phyloP scores from a whole-genome alignment of 495 filamentous ascomycete genomes.

The Talaromyces nanjingensis region DNA sequence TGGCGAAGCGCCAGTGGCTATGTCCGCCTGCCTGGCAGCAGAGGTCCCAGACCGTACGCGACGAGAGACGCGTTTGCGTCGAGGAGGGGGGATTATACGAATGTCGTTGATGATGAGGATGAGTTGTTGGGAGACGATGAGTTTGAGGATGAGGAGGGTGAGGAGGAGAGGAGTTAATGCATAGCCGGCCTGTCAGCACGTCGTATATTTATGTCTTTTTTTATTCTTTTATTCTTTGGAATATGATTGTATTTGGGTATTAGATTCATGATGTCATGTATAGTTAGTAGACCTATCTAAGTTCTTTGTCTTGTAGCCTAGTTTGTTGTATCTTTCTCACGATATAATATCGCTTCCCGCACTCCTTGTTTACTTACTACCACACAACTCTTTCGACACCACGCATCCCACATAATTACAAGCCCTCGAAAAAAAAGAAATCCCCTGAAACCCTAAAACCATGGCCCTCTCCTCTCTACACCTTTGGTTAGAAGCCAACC shows the following conservation, averaged over 20 bases:
- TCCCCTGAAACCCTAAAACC: too few species aligned
- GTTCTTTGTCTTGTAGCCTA: neutral
- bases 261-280: neutral
- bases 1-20: slow-evolving; percentile 55
- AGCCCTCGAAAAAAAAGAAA: too few species aligned
- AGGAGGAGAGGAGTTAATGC: slow-evolving; percentile 54
- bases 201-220: neutral
- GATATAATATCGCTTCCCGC: too few species aligned
- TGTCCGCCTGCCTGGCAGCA: slow-evolving; percentile 22
- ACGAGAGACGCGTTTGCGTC: slow-evolving; percentile 79
- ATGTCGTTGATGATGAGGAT: slow-evolving; percentile 88
- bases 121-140: slow-evolving; percentile 88
- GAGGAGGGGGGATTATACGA: slow-evolving; percentile 73
- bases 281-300: neutral
- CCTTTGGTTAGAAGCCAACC: too few species aligned
- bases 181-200: neutral
- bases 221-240: neutral
- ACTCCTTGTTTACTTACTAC: too few species aligned
- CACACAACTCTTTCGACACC: too few species aligned
- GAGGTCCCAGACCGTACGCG: slow-evolving; percentile 62
- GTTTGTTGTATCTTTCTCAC: neutral
- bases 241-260: neutral
- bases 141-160: slow-evolving; percentile 79
- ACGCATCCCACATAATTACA: too few species aligned
- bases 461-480: too few species aligned